Evolutionary conservation across 768 basidiomycete genomes (phyloP).

Genomic region (Auriculariales sp.): DNA sequence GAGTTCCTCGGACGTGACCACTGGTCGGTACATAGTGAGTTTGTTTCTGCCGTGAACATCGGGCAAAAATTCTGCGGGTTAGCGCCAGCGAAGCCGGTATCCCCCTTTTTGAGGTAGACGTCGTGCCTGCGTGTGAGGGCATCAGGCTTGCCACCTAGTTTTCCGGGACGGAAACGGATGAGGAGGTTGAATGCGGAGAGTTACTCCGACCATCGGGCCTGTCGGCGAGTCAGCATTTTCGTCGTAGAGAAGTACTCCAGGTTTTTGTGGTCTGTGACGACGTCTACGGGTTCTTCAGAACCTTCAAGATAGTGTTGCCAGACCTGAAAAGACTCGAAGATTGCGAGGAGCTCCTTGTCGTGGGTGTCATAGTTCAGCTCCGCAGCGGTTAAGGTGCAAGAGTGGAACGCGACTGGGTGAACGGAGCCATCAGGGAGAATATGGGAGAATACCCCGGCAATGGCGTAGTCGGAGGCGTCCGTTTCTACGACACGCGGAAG

Average conservation of each 20-base stretch:
- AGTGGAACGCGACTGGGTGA: constrained; percentile 26
- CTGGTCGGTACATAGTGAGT: too few species aligned
- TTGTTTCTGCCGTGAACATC: too few species aligned
- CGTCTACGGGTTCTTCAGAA: constrained; percentile 7
- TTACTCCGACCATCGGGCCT: constrained; percentile 21
- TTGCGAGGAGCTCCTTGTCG: constrained; percentile 35
- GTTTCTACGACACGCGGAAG: constrained; percentile 9
- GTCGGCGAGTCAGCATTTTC: constrained; percentile 21
- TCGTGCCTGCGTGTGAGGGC: constrained; percentile 12
- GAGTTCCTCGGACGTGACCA: constrained; percentile 12
- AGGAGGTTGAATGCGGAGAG: constrained; percentile 22
- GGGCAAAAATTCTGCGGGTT: constrained; percentile 15
- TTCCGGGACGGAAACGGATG: constrained; percentile 17
- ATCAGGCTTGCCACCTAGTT: constrained; percentile 10
- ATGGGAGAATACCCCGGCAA: constrained; percentile 10
- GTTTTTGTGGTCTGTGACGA: constrained; percentile 25
- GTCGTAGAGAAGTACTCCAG: constrained; percentile 27
- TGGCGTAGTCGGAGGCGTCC: constrained; percentile 18
- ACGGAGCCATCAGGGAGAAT: constrained; percentile 10
- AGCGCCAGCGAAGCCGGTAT: constrained; percentile 10
- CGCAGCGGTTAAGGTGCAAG: constrained; percentile 14
- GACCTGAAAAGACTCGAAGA: constrained; percentile 19
- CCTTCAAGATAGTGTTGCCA: constrained; percentile 23
- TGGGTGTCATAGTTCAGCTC: constrained; percentile 37
- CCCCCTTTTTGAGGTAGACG: constrained; percentile 12